Percentiles rank a stretch among this genome's conserved stretches.
These are phyloP conservation scores for Fusarium sp. DNA, from an alignment of 2,329 filamentous ascomycete species.

Conservation along the genomic window DNA sequence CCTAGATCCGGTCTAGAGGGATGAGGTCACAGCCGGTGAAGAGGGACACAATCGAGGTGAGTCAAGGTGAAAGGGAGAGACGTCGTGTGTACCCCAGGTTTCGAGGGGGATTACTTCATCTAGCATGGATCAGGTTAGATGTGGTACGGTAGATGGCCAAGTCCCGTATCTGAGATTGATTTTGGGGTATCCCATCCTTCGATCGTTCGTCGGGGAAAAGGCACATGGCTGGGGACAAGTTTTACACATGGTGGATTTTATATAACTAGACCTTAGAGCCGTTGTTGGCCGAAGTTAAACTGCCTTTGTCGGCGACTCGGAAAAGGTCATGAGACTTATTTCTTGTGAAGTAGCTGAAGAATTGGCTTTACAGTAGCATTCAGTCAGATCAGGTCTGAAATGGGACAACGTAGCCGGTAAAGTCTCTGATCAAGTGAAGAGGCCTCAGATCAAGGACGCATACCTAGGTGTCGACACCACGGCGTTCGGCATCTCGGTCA, in stretches of 20 bases:
- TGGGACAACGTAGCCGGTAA: not conserved
- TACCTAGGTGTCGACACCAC: not conserved
- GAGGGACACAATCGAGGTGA: constrained; percentile 9
- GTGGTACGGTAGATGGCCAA: not conserved
- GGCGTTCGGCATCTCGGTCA: constrained; percentile 58
- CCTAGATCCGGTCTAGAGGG: constrained; percentile 1
- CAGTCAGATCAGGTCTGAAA: not conserved
- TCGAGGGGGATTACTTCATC: not conserved
- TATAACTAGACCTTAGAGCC: no score
- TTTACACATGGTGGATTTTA: not conserved
- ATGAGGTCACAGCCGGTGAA: constrained; percentile 1
- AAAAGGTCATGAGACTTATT: not conserved
- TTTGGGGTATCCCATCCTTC: not conserved
- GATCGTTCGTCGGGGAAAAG: not conserved
- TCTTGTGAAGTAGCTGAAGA: not conserved
- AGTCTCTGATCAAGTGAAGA: not conserved
- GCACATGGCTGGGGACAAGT: not conserved
- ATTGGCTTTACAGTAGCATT: not conserved
- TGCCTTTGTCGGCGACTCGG: not conserved
- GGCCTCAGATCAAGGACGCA: not conserved
- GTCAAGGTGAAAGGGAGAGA: constrained; percentile 9
- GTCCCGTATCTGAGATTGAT: constrained; percentile 5
- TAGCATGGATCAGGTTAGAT: constrained; percentile 12
- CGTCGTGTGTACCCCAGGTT: constrained; percentile 21
- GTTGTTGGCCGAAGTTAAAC: not conserved